A percentile compares a stretch with the other conserved stretches of the same genome.
These are phyloP conservation scores for Pleurotus platypus DNA, from an alignment of 768 basidiomycete species.

Conservation along the genomic window DNA sequence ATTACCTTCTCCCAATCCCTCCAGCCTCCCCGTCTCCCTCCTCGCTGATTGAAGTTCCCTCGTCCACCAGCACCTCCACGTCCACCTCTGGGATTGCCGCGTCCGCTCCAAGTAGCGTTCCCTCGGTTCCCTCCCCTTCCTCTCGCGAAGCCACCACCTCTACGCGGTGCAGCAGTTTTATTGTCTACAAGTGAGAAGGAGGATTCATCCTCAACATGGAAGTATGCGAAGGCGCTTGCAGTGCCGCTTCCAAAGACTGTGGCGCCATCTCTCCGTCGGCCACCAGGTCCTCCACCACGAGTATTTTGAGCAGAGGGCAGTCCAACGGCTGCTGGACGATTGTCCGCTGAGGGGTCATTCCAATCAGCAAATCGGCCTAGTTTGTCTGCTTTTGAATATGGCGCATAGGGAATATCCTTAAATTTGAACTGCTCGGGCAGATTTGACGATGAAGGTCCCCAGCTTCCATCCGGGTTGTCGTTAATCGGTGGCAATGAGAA, in stretches of 20 bases:
- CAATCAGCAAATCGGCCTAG: slow-evolving; percentile 97
- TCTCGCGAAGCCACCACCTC: slow-evolving; percentile 62
- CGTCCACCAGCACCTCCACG: slow-evolving; percentile 42
- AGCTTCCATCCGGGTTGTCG: slow-evolving; percentile 91
- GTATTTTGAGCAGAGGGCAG: slow-evolving; percentile 39
- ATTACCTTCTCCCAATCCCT: slow-evolving; percentile 93
- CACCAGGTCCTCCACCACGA: slow-evolving; percentile 48
- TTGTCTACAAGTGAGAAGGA: slow-evolving; percentile 96
- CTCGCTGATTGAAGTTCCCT: slow-evolving; percentile 38
- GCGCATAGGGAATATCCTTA: slow-evolving; percentile 98
- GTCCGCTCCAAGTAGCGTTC: slow-evolving; percentile 31
- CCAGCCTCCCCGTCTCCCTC: slow-evolving; percentile 68
- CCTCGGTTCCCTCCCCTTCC: slow-evolving; percentile 57
- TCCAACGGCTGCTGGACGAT: slow-evolving; percentile 52
- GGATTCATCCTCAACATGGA: slow-evolving; percentile 97
- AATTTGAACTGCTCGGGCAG: slow-evolving; percentile 93
- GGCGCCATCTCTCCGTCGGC: slow-evolving; percentile 63
- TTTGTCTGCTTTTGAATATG: slow-evolving; percentile 98
- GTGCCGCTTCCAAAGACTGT: slow-evolving; percentile 89
- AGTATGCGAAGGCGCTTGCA: slow-evolving; percentile 91
- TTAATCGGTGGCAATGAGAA: slow-evolving; percentile 86
- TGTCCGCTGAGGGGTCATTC: slow-evolving; percentile 75
- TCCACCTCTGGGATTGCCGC: slow-evolving; percentile 45
- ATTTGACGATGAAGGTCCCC: slow-evolving; percentile 82
- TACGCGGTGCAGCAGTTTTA: slow-evolving; percentile 66